phyloP scores from a whole-genome alignment of 345 rosid species.

The Erysimum cheiranthoides region DNA sequence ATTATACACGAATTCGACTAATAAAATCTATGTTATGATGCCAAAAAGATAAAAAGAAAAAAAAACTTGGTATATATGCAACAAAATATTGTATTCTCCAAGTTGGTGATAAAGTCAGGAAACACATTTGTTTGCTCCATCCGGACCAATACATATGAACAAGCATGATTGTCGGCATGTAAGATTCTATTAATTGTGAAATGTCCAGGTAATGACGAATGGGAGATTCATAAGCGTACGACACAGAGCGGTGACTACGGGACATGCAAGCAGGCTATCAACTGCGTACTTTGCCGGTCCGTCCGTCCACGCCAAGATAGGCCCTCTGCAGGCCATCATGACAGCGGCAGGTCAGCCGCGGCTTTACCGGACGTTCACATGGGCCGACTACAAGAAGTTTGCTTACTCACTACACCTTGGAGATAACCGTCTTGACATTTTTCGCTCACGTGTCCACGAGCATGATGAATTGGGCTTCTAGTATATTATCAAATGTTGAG shows the following conservation, averaged over 20 bases:
- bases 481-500: background rate
- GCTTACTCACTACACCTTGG: constrained; percentile 64
- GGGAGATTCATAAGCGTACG: constrained; percentile 82
- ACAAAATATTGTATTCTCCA: too few species aligned
- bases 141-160: too few species aligned
- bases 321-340: constrained; percentile 50
- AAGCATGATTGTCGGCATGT: background rate
- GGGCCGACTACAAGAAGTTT: constrained; percentile 77
- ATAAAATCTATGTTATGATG: too few species aligned
- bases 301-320: constrained; percentile 53
- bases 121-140: too few species aligned
- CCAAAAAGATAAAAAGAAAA: too few species aligned
- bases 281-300: constrained; percentile 82
- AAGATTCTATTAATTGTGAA: background rate
- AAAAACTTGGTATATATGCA: too few species aligned
- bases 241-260: constrained; percentile 65
- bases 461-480: constrained; percentile 10
- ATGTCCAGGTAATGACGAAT: constrained; percentile 65
- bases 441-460: constrained; percentile 45
- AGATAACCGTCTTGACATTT: constrained; percentile 67
- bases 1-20: too few species aligned
- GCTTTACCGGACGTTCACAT: constrained; percentile 75
- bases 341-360: constrained; percentile 22
- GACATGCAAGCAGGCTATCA: constrained; percentile 60
- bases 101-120: too few species aligned